A percentile compares a stretch with the other conserved stretches of the same genome.
phyloP scores from a whole-genome alignment of 495 filamentous ascomycete species.

The Penicillium dipodomyicola region DNA sequence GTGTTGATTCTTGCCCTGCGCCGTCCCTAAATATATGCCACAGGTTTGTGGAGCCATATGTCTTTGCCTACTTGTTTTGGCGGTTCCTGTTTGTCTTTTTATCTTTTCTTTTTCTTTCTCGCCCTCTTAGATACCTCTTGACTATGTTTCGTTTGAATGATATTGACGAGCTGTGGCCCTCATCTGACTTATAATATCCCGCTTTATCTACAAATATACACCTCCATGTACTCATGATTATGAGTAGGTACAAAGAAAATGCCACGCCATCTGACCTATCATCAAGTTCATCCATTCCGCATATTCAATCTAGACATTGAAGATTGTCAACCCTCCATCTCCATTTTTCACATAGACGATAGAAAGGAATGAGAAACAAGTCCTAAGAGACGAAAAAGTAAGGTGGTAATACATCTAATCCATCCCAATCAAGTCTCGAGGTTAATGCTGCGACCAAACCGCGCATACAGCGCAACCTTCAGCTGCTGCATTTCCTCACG shows the following conservation, averaged over 20 bases:
- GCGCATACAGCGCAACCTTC: slow-evolving; percentile 87
- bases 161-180: slow-evolving; percentile 22
- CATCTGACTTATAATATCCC: background rate
- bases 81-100: slow-evolving; percentile 12
- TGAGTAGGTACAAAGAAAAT: background rate
- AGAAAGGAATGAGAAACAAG: slow-evolving; percentile 1
- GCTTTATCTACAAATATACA: background rate
- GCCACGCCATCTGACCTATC: background rate
- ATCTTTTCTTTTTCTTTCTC: slow-evolving; percentile 10
- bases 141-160: slow-evolving; percentile 25
- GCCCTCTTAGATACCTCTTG: slow-evolving; percentile 33
- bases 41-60: slow-evolving; percentile 4
- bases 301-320: background rate
- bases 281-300: slow-evolving; percentile 1
- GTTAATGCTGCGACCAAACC: slow-evolving; percentile 94
- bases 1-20: slow-evolving; percentile 16
- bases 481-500: slow-evolving; percentile 84
- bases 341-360: background rate
- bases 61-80: slow-evolving; percentile 14
- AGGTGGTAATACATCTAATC: slow-evolving; percentile 1
- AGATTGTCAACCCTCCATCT: background rate
- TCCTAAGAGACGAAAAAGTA: background rate
- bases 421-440: slow-evolving; percentile 64
- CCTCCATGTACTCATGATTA: background rate
- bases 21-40: slow-evolving; percentile 15